Conservation (phyloP, 2,329 filamentous ascomycete species). For the Pseudogymnoascus sp. region DNA sequence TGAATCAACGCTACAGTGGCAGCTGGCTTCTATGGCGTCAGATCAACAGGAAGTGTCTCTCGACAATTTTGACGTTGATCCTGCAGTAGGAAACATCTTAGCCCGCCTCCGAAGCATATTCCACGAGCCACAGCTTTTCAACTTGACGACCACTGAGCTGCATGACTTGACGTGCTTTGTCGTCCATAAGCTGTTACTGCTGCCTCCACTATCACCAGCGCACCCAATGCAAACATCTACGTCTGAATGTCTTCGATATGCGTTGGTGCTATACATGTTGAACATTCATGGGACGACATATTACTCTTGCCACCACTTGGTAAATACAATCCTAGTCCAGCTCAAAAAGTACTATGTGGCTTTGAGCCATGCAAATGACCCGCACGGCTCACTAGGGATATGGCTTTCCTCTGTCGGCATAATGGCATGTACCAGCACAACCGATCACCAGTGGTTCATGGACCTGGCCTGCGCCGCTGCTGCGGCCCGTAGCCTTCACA, state of each 20-base stretch:
- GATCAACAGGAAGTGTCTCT: constrained; percentile 28
- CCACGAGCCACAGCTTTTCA: constrained; percentile 24
- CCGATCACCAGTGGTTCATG: constrained; percentile 27
- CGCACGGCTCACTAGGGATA: constrained; percentile 27
- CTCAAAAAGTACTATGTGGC: constrained; percentile 29
- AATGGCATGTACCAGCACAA: constrained; percentile 28
- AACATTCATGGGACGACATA: constrained; percentile 46
- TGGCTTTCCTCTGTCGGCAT: constrained; percentile 39
- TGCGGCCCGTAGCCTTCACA: constrained; percentile 6
- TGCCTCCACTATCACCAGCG: constrained; percentile 6
- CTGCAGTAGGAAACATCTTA: constrained; percentile 15
- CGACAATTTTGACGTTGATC: constrained; percentile 23
- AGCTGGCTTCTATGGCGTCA: constrained; percentile 17
- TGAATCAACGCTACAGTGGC: constrained; percentile 41
- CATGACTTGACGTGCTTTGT: constrained; percentile 49
- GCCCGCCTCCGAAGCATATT: constrained; percentile 30
- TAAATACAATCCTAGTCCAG: constrained; percentile 29
- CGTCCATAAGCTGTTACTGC: constrained; percentile 39
- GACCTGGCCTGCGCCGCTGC: constrained; percentile 20
- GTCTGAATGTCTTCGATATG: constrained; percentile 40
- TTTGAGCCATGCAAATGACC: constrained; percentile 13
- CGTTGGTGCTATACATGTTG: constrained; percentile 43
- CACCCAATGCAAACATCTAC: constrained; percentile 19
- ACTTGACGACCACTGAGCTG: constrained; percentile 35
- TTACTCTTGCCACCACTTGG: constrained; percentile 41